Evolutionary conservation across 352 stramenopile genomes (phyloP).

Genomic region (Sclerospora graminicola): DNA sequence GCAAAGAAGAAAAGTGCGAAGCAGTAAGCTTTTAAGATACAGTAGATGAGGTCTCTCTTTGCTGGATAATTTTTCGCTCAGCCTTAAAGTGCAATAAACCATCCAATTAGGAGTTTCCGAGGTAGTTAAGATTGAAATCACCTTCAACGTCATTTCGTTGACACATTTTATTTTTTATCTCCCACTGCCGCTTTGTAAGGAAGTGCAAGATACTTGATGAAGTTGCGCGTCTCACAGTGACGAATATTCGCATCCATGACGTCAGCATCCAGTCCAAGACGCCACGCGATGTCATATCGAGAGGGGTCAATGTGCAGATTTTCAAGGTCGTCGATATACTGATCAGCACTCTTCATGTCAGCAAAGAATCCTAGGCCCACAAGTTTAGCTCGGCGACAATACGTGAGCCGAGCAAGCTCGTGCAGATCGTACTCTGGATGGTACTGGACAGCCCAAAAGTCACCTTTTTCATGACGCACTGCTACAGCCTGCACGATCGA

Average conservation of each 20-base stretch:
- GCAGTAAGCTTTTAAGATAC: slow-evolving; percentile 36
- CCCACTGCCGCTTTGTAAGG: slow-evolving; percentile 50
- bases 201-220: slow-evolving; percentile 75
- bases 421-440: slow-evolving; percentile 79
- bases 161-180: background rate
- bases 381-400: slow-evolving; percentile 59
- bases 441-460: slow-evolving; percentile 82
- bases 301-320: slow-evolving; percentile 56
- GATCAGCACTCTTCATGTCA: slow-evolving; percentile 53
- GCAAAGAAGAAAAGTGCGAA: slow-evolving; percentile 87
- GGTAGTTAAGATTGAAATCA: no score
- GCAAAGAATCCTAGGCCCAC: slow-evolving; percentile 62
- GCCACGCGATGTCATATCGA: slow-evolving; percentile 73
- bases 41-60: no score
- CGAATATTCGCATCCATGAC: slow-evolving; percentile 75
- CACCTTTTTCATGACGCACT: slow-evolving; percentile 65
- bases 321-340: slow-evolving; percentile 70
- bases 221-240: slow-evolving; percentile 75
- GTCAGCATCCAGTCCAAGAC: slow-evolving; percentile 61
- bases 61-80: no score
- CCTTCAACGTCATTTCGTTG: background rate
- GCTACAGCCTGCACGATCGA: slow-evolving; percentile 61
- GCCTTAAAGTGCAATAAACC: no score
- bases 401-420: slow-evolving; percentile 62
- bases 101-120: no score